Conservation (phyloP, 2,329 filamentous ascomycete genomes). For the Xylogone sp. region DNA sequence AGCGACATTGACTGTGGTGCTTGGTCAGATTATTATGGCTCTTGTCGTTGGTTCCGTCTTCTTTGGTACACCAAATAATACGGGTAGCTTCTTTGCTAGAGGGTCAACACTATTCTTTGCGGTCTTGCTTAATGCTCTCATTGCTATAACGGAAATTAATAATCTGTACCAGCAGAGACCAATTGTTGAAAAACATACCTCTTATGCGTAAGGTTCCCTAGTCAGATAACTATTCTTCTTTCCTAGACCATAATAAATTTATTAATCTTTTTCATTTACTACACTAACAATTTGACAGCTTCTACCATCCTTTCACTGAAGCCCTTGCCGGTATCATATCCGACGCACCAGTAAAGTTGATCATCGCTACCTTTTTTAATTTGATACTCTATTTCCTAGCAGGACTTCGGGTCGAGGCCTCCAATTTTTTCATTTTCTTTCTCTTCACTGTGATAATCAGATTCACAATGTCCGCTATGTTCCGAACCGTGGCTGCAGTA, state of each 20-base stretch:
- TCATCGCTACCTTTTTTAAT: conserved; percentile 72
- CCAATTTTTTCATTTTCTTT: conserved; percentile 83
- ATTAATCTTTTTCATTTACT: too few species aligned
- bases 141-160: conserved; percentile 62
- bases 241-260: too few species aligned
- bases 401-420: conserved; percentile 49
- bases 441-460: conserved; percentile 70
- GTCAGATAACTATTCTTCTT: conserved; percentile 27
- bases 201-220: conserved; percentile 28
- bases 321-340: conserved; percentile 79
- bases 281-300: too few species aligned
- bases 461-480: conserved; percentile 78
- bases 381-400: conserved; percentile 80
- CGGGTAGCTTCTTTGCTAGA: conserved; percentile 54
- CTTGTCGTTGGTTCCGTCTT: conserved; percentile 61
- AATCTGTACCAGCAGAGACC: conserved; percentile 52
- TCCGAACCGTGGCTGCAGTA: conserved; percentile 70
- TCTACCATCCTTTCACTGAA: conserved; percentile 76
- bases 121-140: conserved; percentile 60
- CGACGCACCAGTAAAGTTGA: conserved; percentile 76
- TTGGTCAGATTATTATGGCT: conserved; percentile 42
- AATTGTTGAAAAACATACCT: conserved; percentile 43
- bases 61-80: conserved; percentile 50
- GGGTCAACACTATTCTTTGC: conserved; percentile 64
- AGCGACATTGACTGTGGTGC: conserved; percentile 7